A percentile compares a stretch with the other conserved stretches of the same genome.
These are phyloP conservation scores for Erodium maritimum DNA, from an alignment of 345 rosid genomes.

Conservation along the genomic window DNA sequence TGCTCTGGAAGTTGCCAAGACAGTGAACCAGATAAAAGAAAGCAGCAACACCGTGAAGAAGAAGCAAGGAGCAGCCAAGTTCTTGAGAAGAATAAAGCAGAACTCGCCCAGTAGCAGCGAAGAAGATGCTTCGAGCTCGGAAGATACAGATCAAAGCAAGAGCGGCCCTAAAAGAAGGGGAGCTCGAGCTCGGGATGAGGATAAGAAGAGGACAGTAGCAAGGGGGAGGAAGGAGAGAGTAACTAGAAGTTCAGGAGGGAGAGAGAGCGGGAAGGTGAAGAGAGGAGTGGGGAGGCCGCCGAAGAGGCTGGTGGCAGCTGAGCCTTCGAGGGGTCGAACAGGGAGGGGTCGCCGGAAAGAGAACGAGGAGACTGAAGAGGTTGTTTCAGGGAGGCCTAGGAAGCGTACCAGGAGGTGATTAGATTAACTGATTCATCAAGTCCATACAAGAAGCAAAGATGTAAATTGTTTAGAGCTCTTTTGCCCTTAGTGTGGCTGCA, in stretches of 20 bases:
- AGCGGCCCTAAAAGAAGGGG: conserved; percentile 7
- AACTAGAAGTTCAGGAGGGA: conserved; percentile 30
- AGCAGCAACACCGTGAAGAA: conserved; percentile 14
- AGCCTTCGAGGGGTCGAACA: too few species aligned
- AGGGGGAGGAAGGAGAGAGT: conserved; percentile 12
- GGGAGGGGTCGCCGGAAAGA: conserved; percentile 33
- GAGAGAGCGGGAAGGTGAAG: conserved; percentile 25
- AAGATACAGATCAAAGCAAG: conserved; percentile 12
- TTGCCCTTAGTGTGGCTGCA: too few species aligned
- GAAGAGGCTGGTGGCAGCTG: conserved; percentile 19
- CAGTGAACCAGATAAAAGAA: conserved; percentile 23
- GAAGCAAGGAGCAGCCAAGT: conserved; percentile 33
- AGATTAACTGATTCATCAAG: too few species aligned
- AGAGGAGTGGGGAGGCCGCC: conserved; percentile 28
- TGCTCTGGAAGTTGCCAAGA: conserved; percentile 12
- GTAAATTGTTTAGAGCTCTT: conserved; percentile 7
- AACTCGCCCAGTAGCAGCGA: conserved; percentile 18
- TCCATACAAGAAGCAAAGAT: conserved; percentile 19
- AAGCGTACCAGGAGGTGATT: conserved; percentile 37
- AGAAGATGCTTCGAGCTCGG: conserved; percentile 1
- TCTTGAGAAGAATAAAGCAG: conserved; percentile 44
- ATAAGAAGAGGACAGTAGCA: conserved; percentile 9
- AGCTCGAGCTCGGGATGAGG: conserved; percentile 6
- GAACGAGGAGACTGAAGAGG: conserved; percentile 13
- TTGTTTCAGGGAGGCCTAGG: conserved; percentile 16